Percentiles rank a stretch among this genome's conserved stretches.
Evolutionary conservation across 768 basidiomycete species (phyloP).

Genomic region (Suillus tomentosus): DNA sequence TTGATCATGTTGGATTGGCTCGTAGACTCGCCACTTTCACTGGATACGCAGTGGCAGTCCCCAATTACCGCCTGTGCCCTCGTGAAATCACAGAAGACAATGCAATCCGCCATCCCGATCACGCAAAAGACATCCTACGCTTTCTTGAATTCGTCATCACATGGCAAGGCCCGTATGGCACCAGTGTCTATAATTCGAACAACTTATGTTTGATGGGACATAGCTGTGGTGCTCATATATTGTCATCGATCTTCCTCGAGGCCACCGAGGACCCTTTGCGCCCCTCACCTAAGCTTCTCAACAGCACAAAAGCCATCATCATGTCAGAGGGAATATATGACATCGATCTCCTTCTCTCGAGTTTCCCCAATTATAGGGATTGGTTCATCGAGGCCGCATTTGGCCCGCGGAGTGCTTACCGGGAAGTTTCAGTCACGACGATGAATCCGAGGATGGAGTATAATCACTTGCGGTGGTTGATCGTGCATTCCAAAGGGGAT

Average conservation of each 20-base stretch:
- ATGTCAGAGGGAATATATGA: constrained; percentile 82
- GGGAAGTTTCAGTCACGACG: constrained; percentile 45
- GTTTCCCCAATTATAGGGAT: constrained; percentile 65
- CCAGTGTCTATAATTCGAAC: constrained; percentile 39
- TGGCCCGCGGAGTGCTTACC: constrained; percentile 51
- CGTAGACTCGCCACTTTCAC: constrained; percentile 51
- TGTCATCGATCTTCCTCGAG: constrained; percentile 67
- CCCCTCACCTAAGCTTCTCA: constrained; percentile 45
- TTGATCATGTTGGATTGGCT: constrained; percentile 56
- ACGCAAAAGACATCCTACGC: constrained; percentile 63
- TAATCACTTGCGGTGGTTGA: constrained; percentile 57
- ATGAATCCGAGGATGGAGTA: constrained; percentile 39
- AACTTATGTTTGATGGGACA: constrained; percentile 69
- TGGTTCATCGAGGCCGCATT: constrained; percentile 75
- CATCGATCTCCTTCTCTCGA: constrained; percentile 59
- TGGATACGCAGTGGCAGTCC: constrained; percentile 61
- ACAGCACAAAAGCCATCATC: constrained; percentile 53
- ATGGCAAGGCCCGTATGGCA: constrained; percentile 36
- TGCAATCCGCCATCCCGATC: constrained; percentile 64
- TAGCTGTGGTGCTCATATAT: constrained; percentile 83
- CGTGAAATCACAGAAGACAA: constrained; percentile 36
- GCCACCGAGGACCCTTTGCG: constrained; percentile 38
- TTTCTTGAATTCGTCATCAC: constrained; percentile 59
- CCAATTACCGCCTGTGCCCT: constrained; percentile 78
- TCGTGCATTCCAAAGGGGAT: constrained; percentile 77